phyloP scores from a whole-genome alignment of 352 stramenopile genomes.

The Phytopythium vexans region DNA sequence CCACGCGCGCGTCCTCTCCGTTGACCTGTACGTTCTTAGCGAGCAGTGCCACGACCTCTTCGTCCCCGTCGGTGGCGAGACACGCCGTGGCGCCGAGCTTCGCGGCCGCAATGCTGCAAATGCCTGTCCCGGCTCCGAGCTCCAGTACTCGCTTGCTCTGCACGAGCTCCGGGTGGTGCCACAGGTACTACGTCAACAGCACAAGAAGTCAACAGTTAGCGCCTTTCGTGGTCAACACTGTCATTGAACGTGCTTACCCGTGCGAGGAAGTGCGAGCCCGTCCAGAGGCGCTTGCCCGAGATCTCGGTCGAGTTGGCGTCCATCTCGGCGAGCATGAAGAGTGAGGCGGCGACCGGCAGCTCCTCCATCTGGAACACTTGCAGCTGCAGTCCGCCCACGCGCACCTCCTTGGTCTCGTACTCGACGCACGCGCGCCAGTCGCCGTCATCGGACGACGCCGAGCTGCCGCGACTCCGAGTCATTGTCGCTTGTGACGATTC shows the following conservation, averaged over 20 bases:
- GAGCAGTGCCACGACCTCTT: conserved; percentile 49
- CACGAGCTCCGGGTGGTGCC: conserved; percentile 39
- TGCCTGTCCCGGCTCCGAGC: conserved; percentile 65
- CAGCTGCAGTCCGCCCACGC: conserved; percentile 36
- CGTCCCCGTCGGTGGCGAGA: conserved; percentile 66
- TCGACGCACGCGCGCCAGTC: conserved; percentile 54
- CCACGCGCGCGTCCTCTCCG: conserved; percentile 14
- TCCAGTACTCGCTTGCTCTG: conserved; percentile 52
- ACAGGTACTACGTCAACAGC: conserved; percentile 32
- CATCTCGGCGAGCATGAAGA: conserved; percentile 67
- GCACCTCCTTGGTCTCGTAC: conserved; percentile 47
- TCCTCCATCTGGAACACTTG: conserved; percentile 62
- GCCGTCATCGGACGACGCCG: conserved; percentile 26
- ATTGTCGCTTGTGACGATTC: no score
- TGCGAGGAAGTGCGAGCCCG: conserved; percentile 62
- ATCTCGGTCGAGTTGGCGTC: conserved; percentile 65
- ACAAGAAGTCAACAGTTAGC: conserved; percentile 9
- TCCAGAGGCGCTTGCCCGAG: conserved; percentile 73
- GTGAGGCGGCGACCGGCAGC: conserved; percentile 43
- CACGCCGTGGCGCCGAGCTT: conserved; percentile 44
- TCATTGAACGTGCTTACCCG: conserved; percentile 12
- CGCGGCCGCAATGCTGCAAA: conserved; percentile 64
- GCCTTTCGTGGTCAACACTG: no score
- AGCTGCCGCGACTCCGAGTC: background rate
- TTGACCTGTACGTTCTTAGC: conserved; percentile 51